Evolutionary conservation across 78 protist species (phyloP).

Genomic region (Chrysochromulina parva): DNA sequence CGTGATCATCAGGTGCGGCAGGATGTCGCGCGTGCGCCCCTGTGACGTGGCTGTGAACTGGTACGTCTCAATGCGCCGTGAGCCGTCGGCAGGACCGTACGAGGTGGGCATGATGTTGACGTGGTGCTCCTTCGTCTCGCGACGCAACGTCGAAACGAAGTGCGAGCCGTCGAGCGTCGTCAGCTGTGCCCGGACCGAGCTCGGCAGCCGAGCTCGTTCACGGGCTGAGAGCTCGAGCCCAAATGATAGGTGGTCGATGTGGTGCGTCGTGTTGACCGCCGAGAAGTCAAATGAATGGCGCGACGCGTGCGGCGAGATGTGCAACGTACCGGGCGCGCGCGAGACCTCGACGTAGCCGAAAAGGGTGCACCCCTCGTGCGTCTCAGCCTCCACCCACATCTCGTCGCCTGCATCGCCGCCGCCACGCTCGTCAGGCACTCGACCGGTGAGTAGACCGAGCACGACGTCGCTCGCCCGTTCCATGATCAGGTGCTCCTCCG

Average conservation of each 20-base stretch:
- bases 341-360: neutral
- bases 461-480: neutral
- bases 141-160: neutral
- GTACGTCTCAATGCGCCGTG: neutral
- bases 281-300: slow-evolving; percentile 2
- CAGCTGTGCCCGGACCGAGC: neutral
- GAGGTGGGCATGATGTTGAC: slow-evolving; percentile 14
- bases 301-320: neutral
- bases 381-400: neutral
- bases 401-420: neutral
- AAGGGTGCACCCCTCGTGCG: neutral
- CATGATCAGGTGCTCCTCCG: neutral
- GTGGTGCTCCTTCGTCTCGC: slow-evolving; percentile 19
- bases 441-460: neutral
- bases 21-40: neutral
- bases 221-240: neutral
- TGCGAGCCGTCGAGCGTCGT: neutral
- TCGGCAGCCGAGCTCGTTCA: neutral
- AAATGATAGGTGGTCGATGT: slow-evolving; percentile 7
- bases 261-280: neutral
- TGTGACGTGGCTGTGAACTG: slow-evolving; percentile 6
- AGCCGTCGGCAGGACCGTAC: too few relatives aligned
- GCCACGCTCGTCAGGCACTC: neutral
- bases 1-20: neutral
- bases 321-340: slow-evolving; percentile 1